Evolutionary conservation across 2,329 filamentous ascomycete species (phyloP).

Genomic region (Eurotiales sp.): DNA sequence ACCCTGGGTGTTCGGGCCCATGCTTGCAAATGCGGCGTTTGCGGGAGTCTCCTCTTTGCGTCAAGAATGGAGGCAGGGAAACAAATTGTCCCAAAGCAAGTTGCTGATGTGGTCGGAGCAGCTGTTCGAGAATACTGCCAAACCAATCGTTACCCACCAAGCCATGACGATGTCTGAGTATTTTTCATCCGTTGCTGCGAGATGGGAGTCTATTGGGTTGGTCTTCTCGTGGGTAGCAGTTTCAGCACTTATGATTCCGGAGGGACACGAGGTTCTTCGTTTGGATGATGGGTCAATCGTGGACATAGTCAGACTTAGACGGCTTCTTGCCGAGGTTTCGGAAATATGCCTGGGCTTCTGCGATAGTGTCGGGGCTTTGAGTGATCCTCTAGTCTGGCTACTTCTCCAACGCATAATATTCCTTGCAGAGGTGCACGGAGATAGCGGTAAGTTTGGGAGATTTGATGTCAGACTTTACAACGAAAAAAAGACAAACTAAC

Average conservation of each 20-base stretch:
- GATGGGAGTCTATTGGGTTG: slow-evolving; percentile 21
- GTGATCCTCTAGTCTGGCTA: slow-evolving; percentile 19
- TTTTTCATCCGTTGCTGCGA: slow-evolving; percentile 6
- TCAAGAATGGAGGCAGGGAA: slow-evolving; percentile 10
- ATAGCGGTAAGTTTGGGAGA: slow-evolving; percentile 16
- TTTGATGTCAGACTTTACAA: too few relatives aligned
- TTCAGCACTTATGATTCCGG: slow-evolving; percentile 16
- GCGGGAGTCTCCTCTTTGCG: slow-evolving; percentile 3
- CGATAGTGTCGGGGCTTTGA: slow-evolving; percentile 15
- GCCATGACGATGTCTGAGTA: slow-evolving; percentile 18
- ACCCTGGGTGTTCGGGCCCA: slow-evolving; percentile 10
- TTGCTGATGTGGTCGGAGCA: slow-evolving; percentile 17
- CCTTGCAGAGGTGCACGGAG: slow-evolving; percentile 15
- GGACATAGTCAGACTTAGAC: slow-evolving; percentile 15
- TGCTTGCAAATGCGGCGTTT: slow-evolving; percentile 1
- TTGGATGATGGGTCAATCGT: slow-evolving; percentile 12
- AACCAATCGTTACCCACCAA: slow-evolving; percentile 9
- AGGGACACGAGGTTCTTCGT: slow-evolving; percentile 12
- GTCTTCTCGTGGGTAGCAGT: slow-evolving; percentile 17
- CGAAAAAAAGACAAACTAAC: too few relatives aligned
- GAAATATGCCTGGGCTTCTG: slow-evolving; percentile 22
- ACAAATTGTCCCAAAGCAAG: slow-evolving; percentile 1
- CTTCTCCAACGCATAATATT: slow-evolving; percentile 16
- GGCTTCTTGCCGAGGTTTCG: slow-evolving; percentile 13
- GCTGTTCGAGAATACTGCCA: slow-evolving; percentile 18